These are phyloP conservation scores for Aspergillus mulundensis DNA, from an alignment of 495 filamentous ascomycete genomes.

Conservation along the genomic window DNA sequence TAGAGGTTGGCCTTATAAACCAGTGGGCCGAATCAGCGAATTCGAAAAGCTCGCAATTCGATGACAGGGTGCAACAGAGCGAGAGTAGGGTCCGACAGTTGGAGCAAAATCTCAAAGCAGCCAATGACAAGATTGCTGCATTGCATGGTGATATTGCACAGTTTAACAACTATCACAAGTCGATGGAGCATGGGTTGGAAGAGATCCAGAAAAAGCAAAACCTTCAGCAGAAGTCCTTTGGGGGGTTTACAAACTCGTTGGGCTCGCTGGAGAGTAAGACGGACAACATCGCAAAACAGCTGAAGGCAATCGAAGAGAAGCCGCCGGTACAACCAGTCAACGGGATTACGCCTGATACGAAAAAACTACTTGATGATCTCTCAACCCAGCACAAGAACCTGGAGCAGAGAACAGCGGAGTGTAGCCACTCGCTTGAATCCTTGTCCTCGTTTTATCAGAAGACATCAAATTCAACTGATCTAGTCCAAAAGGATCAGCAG, in stretches of 20 bases:
- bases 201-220: neutral
- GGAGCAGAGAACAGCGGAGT: neutral
- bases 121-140: conserved; percentile 3
- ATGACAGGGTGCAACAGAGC: neutral
- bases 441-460: conserved; percentile 6
- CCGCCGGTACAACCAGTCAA: neutral
- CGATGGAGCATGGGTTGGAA: neutral
- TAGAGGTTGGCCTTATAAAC: conserved; percentile 13
- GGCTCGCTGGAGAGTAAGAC: neutral
- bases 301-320: neutral
- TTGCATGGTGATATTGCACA: neutral
- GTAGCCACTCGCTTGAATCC: neutral
- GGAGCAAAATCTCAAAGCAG: neutral
- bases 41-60: neutral
- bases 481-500: too few relatives aligned
- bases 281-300: neutral
- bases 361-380: neutral
- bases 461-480: neutral
- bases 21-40: neutral
- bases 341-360: neutral
- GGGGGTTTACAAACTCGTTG: neutral
- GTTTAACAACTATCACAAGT: neutral
- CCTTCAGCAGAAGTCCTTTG: conserved; percentile 2
- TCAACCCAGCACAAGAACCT: neutral
- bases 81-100: neutral